A percentile compares a stretch with the other conserved stretches of the same genome.
phyloP scores from a whole-genome alignment of 1,139 yeast genomes.

The Spencermartinsiella ligniputridi region DNA sequence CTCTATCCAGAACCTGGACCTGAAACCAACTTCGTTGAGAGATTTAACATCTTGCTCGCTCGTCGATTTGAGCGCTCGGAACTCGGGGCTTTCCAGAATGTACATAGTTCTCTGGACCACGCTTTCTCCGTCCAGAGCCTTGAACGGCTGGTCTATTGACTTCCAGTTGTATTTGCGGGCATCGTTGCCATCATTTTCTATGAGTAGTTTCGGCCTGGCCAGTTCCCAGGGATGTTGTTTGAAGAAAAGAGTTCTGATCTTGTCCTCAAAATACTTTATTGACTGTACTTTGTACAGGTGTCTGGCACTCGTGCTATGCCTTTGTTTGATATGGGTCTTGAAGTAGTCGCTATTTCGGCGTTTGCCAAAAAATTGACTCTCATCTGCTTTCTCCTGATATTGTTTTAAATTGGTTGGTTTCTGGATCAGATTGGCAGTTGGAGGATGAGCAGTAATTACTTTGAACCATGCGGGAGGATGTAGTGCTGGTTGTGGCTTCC shows the following conservation, averaged over 20 bases:
- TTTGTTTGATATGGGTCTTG: conserved; percentile 46
- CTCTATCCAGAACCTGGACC: conserved; percentile 41
- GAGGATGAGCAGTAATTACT: conserved; percentile 77
- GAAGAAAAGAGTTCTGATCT: conserved; percentile 73
- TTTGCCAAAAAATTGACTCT: conserved; percentile 15
- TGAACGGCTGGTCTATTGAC: conserved; percentile 62
- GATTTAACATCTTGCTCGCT: too few relatives aligned
- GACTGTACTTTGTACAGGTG: conserved; percentile 55
- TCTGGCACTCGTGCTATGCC: conserved; percentile 29
- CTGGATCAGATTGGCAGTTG: conserved; percentile 53
- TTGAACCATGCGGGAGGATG: conserved; percentile 77
- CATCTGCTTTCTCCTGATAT: conserved; percentile 21
- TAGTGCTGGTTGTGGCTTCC: neutral
- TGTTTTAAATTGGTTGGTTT: conserved; percentile 41
- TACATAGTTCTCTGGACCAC: conserved; percentile 90
- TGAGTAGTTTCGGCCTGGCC: conserved; percentile 81
- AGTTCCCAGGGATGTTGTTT: conserved; percentile 98
- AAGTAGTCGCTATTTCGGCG: conserved; percentile 33
- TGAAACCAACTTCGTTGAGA: too few relatives aligned
- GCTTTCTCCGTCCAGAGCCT: conserved; percentile 84
- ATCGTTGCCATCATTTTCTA: conserved; percentile 67
- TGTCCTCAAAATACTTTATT: conserved; percentile 73
- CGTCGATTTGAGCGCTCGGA: too few relatives aligned
- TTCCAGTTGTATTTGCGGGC: conserved; percentile 66
- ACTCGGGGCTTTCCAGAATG: conserved; percentile 45